These are phyloP conservation scores for Xylariaceae sp. DNA, from an alignment of 2,329 filamentous ascomycete species.

Conservation along the genomic window DNA sequence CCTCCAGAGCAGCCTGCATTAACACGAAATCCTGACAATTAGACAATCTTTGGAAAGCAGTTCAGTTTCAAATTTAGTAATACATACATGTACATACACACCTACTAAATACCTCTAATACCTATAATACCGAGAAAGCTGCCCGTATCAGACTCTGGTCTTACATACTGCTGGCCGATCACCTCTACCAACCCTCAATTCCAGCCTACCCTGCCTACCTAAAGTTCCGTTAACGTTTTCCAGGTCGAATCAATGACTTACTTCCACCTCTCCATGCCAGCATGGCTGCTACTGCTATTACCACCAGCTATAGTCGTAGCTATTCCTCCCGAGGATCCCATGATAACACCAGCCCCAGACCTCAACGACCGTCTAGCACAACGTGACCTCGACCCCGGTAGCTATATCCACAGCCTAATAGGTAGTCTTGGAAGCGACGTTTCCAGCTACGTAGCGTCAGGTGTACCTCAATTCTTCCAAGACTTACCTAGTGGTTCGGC, in stretches of 20 bases:
- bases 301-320: conserved; percentile 24
- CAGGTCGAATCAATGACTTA: conserved; percentile 17
- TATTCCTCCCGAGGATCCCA: conserved; percentile 41
- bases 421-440: conserved; percentile 56
- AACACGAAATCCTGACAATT: too few relatives aligned
- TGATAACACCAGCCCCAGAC: conserved; percentile 52
- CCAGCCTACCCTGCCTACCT: too few relatives aligned
- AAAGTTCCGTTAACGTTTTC: background rate
- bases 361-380: conserved; percentile 44
- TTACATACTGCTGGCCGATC: too few relatives aligned
- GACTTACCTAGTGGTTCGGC: conserved; percentile 63
- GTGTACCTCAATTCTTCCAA: conserved; percentile 69
- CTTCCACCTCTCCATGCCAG: conserved; percentile 8
- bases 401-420: conserved; percentile 54
- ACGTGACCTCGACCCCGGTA: conserved; percentile 47
- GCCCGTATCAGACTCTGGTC: too few relatives aligned
- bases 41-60: too few relatives aligned
- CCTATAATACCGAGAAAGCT: too few relatives aligned
- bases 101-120: too few relatives aligned
- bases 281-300: conserved; percentile 16
- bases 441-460: conserved; percentile 63
- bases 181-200: too few relatives aligned
- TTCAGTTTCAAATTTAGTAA: too few relatives aligned
- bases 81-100: too few relatives aligned
- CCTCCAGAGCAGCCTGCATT: too few relatives aligned